Evolutionary conservation across 176 grass and related monocot genomes (phyloP).

Genomic region (Typha latifolia): DNA sequence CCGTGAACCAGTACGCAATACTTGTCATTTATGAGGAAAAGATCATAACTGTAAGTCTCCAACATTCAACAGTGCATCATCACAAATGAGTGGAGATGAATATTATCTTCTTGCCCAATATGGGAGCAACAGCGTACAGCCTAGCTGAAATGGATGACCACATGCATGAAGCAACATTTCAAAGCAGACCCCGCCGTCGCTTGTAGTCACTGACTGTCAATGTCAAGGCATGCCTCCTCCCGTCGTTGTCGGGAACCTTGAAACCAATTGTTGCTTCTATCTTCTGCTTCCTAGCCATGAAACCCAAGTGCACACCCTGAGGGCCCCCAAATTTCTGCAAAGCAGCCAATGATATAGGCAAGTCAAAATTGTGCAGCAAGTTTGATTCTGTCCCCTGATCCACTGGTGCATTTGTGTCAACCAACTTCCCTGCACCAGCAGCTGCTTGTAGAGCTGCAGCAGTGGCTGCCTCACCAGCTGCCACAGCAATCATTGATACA

Average conservation of each 20-base stretch:
- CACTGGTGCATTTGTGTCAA: conserved; percentile 78
- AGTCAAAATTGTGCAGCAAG: conserved; percentile 68
- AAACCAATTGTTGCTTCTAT: conserved; percentile 57
- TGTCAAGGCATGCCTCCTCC: conserved; percentile 61
- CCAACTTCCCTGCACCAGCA: conserved; percentile 73
- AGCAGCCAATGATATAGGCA: conserved; percentile 59
- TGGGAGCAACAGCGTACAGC: neutral
- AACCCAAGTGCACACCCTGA: conserved; percentile 57
- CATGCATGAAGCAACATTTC: conserved; percentile 7
- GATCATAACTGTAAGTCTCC: neutral
- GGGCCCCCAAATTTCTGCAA: conserved; percentile 56
- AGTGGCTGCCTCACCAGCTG: conserved; percentile 44
- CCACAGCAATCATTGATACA: neutral
- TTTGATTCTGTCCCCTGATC: conserved; percentile 71
- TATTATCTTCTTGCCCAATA: neutral
- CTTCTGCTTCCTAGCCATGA: conserved; percentile 75
- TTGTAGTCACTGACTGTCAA: conserved; percentile 69
- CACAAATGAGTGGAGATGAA: neutral
- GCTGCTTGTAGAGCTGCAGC: conserved; percentile 65
- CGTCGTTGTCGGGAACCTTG: conserved; percentile 67
- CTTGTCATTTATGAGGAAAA: neutral
- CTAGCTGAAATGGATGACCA: neutral
- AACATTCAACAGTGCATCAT: neutral
- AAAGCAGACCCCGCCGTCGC: conserved; percentile 55
- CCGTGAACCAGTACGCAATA: neutral